Evolutionary conservation across 108 stramenopile genomes (phyloP).

Genomic region (Discostella stelligeroides): DNA sequence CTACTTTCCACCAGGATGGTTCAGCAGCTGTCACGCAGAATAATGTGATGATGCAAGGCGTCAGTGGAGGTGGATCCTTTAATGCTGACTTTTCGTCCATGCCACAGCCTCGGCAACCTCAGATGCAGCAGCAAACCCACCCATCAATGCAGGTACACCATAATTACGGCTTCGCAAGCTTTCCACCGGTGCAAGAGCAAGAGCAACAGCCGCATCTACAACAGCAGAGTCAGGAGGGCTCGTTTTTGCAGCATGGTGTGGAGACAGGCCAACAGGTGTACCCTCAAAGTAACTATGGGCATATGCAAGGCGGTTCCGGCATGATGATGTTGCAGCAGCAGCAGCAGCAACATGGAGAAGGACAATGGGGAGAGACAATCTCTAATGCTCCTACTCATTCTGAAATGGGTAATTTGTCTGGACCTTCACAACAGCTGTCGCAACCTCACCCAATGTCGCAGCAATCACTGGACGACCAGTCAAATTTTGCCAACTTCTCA

Average conservation of each 20-base stretch:
- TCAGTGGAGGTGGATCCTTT: too few relatives aligned
- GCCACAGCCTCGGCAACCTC: slow-evolving; percentile 33
- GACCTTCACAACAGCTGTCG: not conserved
- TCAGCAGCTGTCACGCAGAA: not conserved
- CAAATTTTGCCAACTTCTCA: slow-evolving; percentile 7
- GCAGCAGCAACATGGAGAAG: slow-evolving; percentile 16
- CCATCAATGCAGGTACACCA: slow-evolving; percentile 10
- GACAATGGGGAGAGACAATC: not conserved
- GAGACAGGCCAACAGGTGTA: not conserved
- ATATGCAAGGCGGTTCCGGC: not conserved
- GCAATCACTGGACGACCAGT: not conserved
- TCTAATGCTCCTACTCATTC: too few relatives aligned
- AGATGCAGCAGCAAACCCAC: slow-evolving; percentile 18
- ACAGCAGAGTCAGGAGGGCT: too few relatives aligned
- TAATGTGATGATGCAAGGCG: too few relatives aligned
- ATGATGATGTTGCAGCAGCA: slow-evolving; percentile 6
- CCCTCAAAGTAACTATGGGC: not conserved
- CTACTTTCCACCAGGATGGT: slow-evolving; percentile 26
- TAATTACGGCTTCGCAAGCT: slow-evolving; percentile 19
- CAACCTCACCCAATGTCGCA: not conserved
- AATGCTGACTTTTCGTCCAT: slow-evolving; percentile 19
- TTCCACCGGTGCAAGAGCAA: slow-evolving; percentile 13
- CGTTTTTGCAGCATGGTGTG: not conserved
- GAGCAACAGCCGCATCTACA: not conserved
- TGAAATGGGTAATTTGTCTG: not conserved